Conservation (phyloP, 257 asterid species). For the Salvia splendens region DNA sequence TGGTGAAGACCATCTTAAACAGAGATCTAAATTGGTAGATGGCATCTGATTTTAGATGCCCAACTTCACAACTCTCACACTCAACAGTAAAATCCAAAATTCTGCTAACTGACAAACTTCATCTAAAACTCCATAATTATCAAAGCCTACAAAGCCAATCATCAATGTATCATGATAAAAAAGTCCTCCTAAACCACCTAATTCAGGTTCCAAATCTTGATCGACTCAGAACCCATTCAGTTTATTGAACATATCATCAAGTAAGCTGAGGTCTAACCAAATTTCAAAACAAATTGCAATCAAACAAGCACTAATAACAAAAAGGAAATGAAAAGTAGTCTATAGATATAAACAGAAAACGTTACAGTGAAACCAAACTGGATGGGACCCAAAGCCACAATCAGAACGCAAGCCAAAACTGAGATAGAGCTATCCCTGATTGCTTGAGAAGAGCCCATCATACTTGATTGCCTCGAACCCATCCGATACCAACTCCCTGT, state of each 20-base stretch:
- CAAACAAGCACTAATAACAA: constrained; percentile 13
- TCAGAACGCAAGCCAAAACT: constrained; percentile 83
- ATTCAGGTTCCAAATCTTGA: constrained; percentile 9
- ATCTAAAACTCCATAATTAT: constrained; percentile 24
- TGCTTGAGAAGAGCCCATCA: constrained; percentile 77
- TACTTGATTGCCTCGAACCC: constrained; percentile 86
- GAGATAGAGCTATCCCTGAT: constrained; percentile 79
- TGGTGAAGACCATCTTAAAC: not conserved
- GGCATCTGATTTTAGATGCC: constrained; percentile 4
- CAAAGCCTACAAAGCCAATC: constrained; percentile 18
- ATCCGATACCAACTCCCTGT: constrained; percentile 95
- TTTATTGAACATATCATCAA: constrained; percentile 3
- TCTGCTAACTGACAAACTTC: constrained; percentile 15
- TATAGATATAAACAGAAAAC: constrained; percentile 7
- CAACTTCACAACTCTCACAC: constrained; percentile 13
- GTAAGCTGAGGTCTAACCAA: not conserved
- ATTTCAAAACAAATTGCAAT: constrained; percentile 1
- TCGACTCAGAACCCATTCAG: constrained; percentile 10
- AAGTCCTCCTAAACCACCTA: constrained; percentile 8
- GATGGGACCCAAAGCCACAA: constrained; percentile 89
- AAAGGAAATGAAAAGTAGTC: not conserved
- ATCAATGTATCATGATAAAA: not conserved
- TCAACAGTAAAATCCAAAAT: not conserved
- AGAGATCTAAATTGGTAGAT: not conserved
- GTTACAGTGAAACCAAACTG: constrained; percentile 93